A percentile compares a stretch with the other conserved stretches of the same genome.
Conservation (phyloP, 1,284 basidiomycete genomes). For the Blastosporella zonata region DNA sequence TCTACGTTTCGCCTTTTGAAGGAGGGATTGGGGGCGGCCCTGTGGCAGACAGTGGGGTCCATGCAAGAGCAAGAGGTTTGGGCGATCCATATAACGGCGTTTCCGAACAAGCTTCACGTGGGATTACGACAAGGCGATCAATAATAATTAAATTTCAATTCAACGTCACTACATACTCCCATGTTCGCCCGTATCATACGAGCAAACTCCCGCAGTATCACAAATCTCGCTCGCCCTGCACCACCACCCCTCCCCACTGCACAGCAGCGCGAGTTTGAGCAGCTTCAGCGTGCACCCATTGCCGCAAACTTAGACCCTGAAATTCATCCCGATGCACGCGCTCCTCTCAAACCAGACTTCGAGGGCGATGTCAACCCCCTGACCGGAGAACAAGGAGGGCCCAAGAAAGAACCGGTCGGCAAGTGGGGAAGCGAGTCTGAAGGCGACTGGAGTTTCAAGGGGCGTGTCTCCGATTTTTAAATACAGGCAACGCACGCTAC, state of each 20-base stretch:
- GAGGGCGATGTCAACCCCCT: slow-evolving; percentile 70
- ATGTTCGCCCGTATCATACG: slow-evolving; percentile 4
- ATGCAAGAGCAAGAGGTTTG: slow-evolving; percentile 12
- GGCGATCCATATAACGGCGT: slow-evolving; percentile 10
- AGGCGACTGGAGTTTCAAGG: slow-evolving; percentile 84
- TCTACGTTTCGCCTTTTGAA: slow-evolving; percentile 57
- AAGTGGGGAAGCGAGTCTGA: slow-evolving; percentile 52
- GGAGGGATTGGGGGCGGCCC: slow-evolving; percentile 1
- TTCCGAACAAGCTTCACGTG: slow-evolving; percentile 14
- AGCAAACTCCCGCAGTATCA: slow-evolving; percentile 3
- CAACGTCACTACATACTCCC: background rate
- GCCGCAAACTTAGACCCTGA: slow-evolving; percentile 38
- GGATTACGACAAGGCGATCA: slow-evolving; percentile 10
- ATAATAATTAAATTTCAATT: background rate
- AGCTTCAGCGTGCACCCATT: slow-evolving; percentile 56
- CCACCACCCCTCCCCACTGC: slow-evolving; percentile 69
- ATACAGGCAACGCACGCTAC: background rate
- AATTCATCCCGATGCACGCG: slow-evolving; percentile 68
- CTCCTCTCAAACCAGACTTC: slow-evolving; percentile 59
- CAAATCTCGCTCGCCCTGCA: slow-evolving; percentile 50
- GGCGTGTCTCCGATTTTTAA: slow-evolving; percentile 79
- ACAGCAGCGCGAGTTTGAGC: slow-evolving; percentile 76
- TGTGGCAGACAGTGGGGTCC: slow-evolving; percentile 8
- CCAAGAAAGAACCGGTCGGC: slow-evolving; percentile 70
- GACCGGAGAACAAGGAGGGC: slow-evolving; percentile 76